Evolutionary conservation across 1,139 yeast genomes (phyloP), one percentile per base, ranked within the genome.

Genomic region (Eremothecium sinecaudum): DNA sequence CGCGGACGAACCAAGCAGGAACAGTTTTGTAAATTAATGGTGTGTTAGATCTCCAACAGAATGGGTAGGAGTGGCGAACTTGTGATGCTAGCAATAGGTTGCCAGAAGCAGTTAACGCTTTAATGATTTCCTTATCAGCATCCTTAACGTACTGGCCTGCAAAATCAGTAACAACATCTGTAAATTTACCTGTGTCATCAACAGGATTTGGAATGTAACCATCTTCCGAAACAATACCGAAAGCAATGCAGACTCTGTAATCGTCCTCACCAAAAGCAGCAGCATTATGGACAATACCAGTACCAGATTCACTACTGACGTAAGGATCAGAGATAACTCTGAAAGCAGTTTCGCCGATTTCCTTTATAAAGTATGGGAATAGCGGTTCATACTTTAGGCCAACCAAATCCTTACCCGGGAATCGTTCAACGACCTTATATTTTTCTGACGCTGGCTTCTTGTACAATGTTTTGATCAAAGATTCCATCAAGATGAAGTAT

Each of bases 241-340:
- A 73, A 27, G 69, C 73, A 34, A 75, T 67, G 51, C 93, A 81
- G 44, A 79, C 94, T 45, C 70, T 72, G 71, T 76, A 86, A 87
- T 92, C 99, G 63, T 78, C 94, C 66, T 90, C 99, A 79, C 99
- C 99, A 66, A 86, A 92, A 33, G 98, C 92, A 46, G 99, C 98
- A 31, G 98, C 77, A 62, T 87, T 95, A 61, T 90, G 98, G 43
- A 90, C 99, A 58, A 90, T 75, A 77, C 99, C 99, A 38, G 98
- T 83, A 84, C 99, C 99, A 35, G 94, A 80, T 47, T 90, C 98
- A 44, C 71, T 75, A 37, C 94, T 75, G 53, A 90, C 98, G 56
- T 82, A 90, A 47, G 73, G 80, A 39, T 79, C 96, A 37, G 69
- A 64, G 51, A 83, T 74, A 49, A 90, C 95, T 53, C 70, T 73